Conservation (phyloP, 352 stramenopile genomes). For the Phytophthora rubi region DNA sequence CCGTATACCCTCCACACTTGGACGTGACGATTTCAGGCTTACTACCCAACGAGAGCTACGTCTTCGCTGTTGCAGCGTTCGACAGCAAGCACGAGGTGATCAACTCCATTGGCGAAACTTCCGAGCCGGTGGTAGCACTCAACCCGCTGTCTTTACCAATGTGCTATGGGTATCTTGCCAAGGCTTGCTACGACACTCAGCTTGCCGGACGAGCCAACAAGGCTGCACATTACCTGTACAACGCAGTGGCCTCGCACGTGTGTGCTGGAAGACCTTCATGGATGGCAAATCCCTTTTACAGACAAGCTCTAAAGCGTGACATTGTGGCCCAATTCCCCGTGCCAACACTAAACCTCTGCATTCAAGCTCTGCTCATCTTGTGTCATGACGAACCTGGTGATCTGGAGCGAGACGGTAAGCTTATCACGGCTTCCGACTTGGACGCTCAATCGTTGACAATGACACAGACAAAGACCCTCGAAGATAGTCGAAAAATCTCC, state of each 20-base stretch:
- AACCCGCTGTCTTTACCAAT: slow-evolving; percentile 69
- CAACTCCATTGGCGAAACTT: slow-evolving; percentile 69
- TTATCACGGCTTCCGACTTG: slow-evolving; percentile 33
- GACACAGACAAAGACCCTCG: slow-evolving; percentile 49
- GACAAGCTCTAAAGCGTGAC: slow-evolving; percentile 55
- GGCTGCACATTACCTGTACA: slow-evolving; percentile 58
- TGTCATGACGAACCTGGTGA: slow-evolving; percentile 58
- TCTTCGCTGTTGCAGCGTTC: slow-evolving; percentile 85
- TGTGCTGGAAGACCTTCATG: slow-evolving; percentile 42
- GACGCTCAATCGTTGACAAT: slow-evolving; percentile 38
- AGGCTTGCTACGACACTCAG: slow-evolving; percentile 49
- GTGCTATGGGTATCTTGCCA: slow-evolving; percentile 79
- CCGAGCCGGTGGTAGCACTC: slow-evolving; percentile 60
- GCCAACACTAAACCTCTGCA: slow-evolving; percentile 56
- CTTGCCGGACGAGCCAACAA: slow-evolving; percentile 37
- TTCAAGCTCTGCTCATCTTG: slow-evolving; percentile 61
- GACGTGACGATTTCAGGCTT: slow-evolving; percentile 59
- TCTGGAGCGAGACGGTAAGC: slow-evolving; percentile 45
- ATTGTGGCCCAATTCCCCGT: slow-evolving; percentile 58
- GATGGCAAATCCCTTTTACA: slow-evolving; percentile 68
- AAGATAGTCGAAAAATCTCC: slow-evolving; percentile 52
- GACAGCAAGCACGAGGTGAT: slow-evolving; percentile 71
- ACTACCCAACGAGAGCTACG: slow-evolving; percentile 76
- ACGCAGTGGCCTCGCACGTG: slow-evolving; percentile 46
- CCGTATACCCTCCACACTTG: slow-evolving; percentile 38